Percentiles rank a stretch among this genome's conserved stretches.
These are phyloP conservation scores for Microbotryum silenes-acaulis DNA, from an alignment of 1,284 basidiomycete genomes.

Conservation along the genomic window DNA sequence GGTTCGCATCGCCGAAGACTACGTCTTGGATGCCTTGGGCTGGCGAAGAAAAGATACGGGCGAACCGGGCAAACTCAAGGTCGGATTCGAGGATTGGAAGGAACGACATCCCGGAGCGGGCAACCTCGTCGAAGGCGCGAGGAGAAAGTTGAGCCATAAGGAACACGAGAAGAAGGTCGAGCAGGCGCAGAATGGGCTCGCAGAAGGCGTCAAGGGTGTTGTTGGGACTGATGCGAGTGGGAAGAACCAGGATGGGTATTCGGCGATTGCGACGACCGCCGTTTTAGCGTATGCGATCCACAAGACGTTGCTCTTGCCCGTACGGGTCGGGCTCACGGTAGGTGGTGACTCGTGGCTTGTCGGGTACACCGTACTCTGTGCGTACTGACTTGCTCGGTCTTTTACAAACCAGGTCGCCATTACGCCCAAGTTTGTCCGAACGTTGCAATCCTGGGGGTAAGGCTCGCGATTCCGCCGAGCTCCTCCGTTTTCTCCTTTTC, in stretches of 20 bases:
- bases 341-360: conserved; percentile 64
- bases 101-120: conserved; percentile 6
- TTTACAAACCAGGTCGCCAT: conserved; percentile 8
- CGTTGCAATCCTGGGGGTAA: conserved; percentile 26
- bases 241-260: conserved; percentile 6
- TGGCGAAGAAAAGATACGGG: conserved; percentile 31
- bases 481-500: neutral
- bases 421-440: conserved; percentile 24
- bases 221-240: neutral
- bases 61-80: conserved; percentile 41
- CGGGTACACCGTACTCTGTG: too few species aligned
- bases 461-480: neutral
- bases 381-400: neutral
- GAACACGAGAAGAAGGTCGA: neutral
- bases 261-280: conserved; percentile 77
- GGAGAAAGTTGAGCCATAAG: too few species aligned
- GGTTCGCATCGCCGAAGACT: conserved; percentile 60
- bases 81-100: conserved; percentile 36
- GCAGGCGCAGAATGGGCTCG: neutral
- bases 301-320: conserved; percentile 86
- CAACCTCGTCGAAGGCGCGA: too few species aligned
- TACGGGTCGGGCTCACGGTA: conserved; percentile 81
- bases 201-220: neutral
- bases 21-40: conserved; percentile 43
- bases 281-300: conserved; percentile 90